Evolutionary conservation across 2,329 filamentous ascomycete species (phyloP).

Genomic region (Fusarium sp.): DNA sequence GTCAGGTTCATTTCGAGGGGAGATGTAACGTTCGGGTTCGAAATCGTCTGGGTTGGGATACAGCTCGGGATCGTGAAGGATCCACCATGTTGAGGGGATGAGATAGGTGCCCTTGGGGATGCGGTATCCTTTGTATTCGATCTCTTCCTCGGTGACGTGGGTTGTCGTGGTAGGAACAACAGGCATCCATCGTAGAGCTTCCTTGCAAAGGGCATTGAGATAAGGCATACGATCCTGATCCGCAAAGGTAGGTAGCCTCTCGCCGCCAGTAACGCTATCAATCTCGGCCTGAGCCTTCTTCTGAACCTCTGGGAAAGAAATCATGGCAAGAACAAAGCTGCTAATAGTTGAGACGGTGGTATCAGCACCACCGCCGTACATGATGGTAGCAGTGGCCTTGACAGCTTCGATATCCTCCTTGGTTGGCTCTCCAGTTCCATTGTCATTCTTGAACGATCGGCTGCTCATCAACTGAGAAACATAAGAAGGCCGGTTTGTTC

Average conservation of each 20-base stretch:
- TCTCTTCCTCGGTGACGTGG: constrained; percentile 51
- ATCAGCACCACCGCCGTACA: constrained; percentile 48
- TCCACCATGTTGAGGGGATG: constrained; percentile 40
- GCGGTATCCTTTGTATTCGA: constrained; percentile 37
- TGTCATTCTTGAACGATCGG: constrained; percentile 19
- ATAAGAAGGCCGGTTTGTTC: constrained; percentile 38
- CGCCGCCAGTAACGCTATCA: constrained; percentile 44
- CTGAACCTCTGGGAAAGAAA: constrained; percentile 39
- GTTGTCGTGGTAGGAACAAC: constrained; percentile 52
- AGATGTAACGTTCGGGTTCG: constrained; percentile 49
- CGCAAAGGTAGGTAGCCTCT: constrained; percentile 42
- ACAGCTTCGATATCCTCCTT: constrained; percentile 40
- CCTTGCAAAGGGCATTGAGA: constrained; percentile 47
- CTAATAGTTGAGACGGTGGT: constrained; percentile 44
- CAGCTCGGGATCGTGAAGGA: constrained; percentile 70
- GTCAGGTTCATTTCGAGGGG: constrained; percentile 46
- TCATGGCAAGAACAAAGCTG: constrained; percentile 44
- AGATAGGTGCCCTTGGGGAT: constrained; percentile 47
- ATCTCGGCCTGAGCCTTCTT: constrained; percentile 44
- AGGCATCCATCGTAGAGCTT: constrained; percentile 47
- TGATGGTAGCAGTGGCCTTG: constrained; percentile 38
- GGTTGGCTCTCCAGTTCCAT: not conserved
- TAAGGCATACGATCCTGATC: constrained; percentile 47
- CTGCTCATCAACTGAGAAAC: constrained; percentile 42
- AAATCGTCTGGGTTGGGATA: constrained; percentile 60